Base-by-base conservation (phyloP, 495 filamentous ascomycete genomes). In the Penicillium canescens region DNA sequence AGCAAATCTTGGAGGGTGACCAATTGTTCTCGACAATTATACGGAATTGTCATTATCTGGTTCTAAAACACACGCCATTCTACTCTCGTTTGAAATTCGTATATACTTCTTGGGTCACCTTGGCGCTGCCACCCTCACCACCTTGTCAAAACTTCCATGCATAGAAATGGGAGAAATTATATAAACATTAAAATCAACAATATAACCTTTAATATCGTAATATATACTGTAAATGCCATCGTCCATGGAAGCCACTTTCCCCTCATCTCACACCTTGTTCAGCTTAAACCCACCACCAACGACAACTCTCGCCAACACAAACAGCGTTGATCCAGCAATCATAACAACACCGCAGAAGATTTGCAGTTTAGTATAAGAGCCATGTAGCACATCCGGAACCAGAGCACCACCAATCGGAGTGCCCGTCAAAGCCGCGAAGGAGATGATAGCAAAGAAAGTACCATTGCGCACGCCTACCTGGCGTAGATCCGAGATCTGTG, bases 391-490 rank as follows among this genome's bases (percentile, higher is more conserved):
- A 13, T 70, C 66, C 3, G 61, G 62, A 2, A 90, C 71, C 37
- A 94, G 73, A 0, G 84, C 86, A 9, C 90, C 89, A 4, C 82
- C 89, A 63, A 93, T 90, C 1, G 90, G 90, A 35, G 76, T 83
- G 3, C 87, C 86, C 0, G 81, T 85, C 48, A 94, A 67, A 1
- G 82, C 85, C 21, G 84, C 89, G 45, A 91, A 64, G 3, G 81
- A 78, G 12, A 84, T 72, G 28, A 83, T 68, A 24, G 82, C 78
- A 62, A 91, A 90, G 49, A 84, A 68, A 0, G 81, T 78, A 3
- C 90, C 90, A n/a, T 75, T 87, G 18, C 90, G 78, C 1, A 88
- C 75, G 3, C 90, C 90, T 12, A 94, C 88, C 62, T 91, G 74
- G 7, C 85, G 75, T 38, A 91, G 76, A 55, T 89, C 84, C 11